Evolutionary conservation across 176 grass and related monocot species (phyloP).

Genomic region (Typha latifolia): DNA sequence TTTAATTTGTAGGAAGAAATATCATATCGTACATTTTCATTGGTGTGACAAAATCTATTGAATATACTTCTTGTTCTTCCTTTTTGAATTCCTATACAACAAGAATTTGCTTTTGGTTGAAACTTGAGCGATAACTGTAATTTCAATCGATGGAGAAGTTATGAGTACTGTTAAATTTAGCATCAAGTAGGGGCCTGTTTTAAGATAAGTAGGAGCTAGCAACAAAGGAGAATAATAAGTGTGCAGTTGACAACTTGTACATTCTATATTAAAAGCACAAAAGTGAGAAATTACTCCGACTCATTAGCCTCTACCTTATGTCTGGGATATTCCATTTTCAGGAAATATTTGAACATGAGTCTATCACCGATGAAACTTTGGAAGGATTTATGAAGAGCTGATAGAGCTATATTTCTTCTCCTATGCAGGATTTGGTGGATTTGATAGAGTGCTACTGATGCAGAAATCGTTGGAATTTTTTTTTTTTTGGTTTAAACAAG

Average conservation of each 20-base stretch:
- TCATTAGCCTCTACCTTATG: background rate
- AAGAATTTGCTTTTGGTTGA: too few species aligned
- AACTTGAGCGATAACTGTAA: too few species aligned
- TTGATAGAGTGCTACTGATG: background rate
- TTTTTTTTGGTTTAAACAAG: background rate
- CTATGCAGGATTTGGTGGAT: background rate
- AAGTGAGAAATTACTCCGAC: background rate
- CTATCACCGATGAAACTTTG: background rate
- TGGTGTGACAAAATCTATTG: too few species aligned
- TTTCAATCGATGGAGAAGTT: background rate
- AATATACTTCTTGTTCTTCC: too few species aligned
- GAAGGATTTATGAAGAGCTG: background rate
- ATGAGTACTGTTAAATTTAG: background rate
- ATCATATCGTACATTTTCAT: too few species aligned
- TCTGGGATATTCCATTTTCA: background rate
- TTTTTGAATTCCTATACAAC: too few species aligned
- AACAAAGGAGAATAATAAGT: background rate
- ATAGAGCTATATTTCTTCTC: background rate
- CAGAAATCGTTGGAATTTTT: conserved; percentile 1
- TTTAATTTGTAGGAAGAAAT: too few species aligned
- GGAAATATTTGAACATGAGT: conserved; percentile 1
- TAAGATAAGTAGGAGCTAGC: background rate
- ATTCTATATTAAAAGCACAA: background rate
- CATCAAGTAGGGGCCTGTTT: background rate
- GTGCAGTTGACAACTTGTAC: background rate